Base-by-base conservation (phyloP, 2,329 filamentous ascomycete genomes). In the Pseudogymnoascus sp. region DNA sequence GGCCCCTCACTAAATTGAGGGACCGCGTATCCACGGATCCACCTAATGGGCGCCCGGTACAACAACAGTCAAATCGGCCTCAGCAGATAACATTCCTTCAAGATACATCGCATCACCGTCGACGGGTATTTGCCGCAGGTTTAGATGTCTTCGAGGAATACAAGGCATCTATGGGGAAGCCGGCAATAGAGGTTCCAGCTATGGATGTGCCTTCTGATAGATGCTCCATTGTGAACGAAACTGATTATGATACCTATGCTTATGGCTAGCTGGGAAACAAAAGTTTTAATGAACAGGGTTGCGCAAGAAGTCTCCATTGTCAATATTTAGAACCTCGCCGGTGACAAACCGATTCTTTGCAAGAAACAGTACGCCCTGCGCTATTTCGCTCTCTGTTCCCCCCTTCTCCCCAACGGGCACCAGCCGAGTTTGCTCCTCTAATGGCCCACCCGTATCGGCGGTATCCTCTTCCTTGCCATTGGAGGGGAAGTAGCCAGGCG, bases 331-430 rank as follows among this genome's bases (percentile, higher is more conserved):
- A 1, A 71, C 75, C 65, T 75, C 71, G 0, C 75, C 74, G 58
- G 74, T 75, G 58, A 77, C 61, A 60, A 76, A 76, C 67, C 75
- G 74, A 59, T 76, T 76, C 8, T 72, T 70, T 7, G 77, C 79
- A 15, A 77, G 74, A 64, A 82, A 85, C 27, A 87, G 70, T 2
- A 85, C 76, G 0, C 80, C 80, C 42, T 78, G 77, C 0, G 80
- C 82, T 77, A 86, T 85, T 68, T 86, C 83, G 33, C 79, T 71
- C 65, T 86, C 84, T 27, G 82, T 79, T 0, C 83, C 84, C 0
- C 82, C 82, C 45, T 80, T 69, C 8, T 48, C 42, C 63, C 74
- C 73, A 5, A 80, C 78, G 6, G 81, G 79, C 9, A 12, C 29
- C 21, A 48, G 4, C 42, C 1, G 21, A n/a, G 25, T 48, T 29